phyloP scores from a whole-genome alignment of 1,139 yeast genomes.

The Candida neerlandica region DNA sequence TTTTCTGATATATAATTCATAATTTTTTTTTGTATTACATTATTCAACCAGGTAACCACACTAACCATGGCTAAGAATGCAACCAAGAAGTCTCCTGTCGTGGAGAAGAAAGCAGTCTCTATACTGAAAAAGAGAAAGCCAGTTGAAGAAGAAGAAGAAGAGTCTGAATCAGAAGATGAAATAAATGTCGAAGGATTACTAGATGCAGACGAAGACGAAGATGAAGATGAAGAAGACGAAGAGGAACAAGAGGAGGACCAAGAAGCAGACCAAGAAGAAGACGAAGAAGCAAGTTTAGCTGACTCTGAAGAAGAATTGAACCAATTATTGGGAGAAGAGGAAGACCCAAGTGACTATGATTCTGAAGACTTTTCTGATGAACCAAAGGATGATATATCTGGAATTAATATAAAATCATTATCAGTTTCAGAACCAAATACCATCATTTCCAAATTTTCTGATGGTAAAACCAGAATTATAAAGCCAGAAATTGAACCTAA shows the following conservation, averaged over 20 bases:
- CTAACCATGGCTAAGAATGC: conserved; percentile 18
- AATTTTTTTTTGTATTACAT: conserved; percentile 8
- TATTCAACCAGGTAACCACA: neutral
- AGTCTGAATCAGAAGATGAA: conserved; percentile 24
- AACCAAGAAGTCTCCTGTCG: conserved; percentile 10
- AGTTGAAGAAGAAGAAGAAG: conserved; percentile 21
- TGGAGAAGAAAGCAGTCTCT: conserved; percentile 10
- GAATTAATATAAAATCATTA: conserved; percentile 52
- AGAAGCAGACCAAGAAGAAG: conserved; percentile 30
- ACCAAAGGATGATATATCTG: conserved; percentile 58
- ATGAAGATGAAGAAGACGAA: conserved; percentile 28
- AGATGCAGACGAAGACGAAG: conserved; percentile 23
- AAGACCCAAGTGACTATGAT: conserved; percentile 37
- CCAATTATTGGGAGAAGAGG: conserved; percentile 55
- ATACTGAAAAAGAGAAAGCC: conserved; percentile 22
- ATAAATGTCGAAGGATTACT: conserved; percentile 32
- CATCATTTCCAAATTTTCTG: conserved; percentile 61
- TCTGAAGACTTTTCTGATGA: conserved; percentile 52
- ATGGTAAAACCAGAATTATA: conserved; percentile 74
- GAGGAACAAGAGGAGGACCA: conserved; percentile 33
- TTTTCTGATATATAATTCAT: neutral
- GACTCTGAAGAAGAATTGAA: conserved; percentile 69
- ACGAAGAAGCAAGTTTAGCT: conserved; percentile 21
- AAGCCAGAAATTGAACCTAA: conserved; percentile 91
- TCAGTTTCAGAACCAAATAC: conserved; percentile 36